Evolutionary conservation across 345 rosid species (phyloP).

Genomic region (Salix exigua): DNA sequence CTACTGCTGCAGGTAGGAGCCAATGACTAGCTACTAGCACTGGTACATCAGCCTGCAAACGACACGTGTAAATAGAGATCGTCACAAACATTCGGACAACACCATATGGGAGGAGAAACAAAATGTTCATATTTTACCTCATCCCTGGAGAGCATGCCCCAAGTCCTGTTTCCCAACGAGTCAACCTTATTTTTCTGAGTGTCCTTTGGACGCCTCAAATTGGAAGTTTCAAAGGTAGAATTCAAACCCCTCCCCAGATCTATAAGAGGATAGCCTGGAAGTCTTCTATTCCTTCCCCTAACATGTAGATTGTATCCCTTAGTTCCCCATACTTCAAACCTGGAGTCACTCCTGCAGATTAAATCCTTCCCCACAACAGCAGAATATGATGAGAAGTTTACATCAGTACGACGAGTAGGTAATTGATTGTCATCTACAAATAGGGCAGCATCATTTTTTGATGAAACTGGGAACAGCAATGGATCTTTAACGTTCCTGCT

Average conservation of each 20-base stretch:
- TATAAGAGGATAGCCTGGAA: slow-evolving; percentile 63
- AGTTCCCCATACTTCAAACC: slow-evolving; percentile 93
- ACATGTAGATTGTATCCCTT: slow-evolving; percentile 74
- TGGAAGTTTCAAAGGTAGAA: slow-evolving; percentile 35
- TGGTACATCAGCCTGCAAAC: slow-evolving; percentile 70
- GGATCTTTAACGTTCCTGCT: slow-evolving; percentile 64
- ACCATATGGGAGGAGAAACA: not conserved
- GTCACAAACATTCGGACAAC: slow-evolving; percentile 1
- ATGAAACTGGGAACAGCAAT: slow-evolving; percentile 59
- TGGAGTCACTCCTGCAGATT: slow-evolving; percentile 70
- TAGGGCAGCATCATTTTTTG: slow-evolving; percentile 48
- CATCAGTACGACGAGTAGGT: slow-evolving; percentile 85
- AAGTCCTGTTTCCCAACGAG: slow-evolving; percentile 46
- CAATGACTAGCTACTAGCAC: slow-evolving; percentile 64
- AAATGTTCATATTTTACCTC: slow-evolving; percentile 51
- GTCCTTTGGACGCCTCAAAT: slow-evolving; percentile 34
- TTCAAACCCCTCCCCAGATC: slow-evolving; percentile 62
- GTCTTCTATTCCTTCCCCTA: slow-evolving; percentile 63
- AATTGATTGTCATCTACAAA: slow-evolving; percentile 59
- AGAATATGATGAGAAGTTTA: slow-evolving; percentile 79
- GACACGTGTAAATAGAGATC: not conserved
- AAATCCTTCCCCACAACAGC: slow-evolving; percentile 71
- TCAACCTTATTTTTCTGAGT: slow-evolving; percentile 33
- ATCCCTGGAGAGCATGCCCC: slow-evolving; percentile 56
- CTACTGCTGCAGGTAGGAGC: slow-evolving; percentile 70